These are phyloP conservation scores for Xylaria sp. DNA, from an alignment of 2,329 filamentous ascomycete species.

Conservation along the genomic window DNA sequence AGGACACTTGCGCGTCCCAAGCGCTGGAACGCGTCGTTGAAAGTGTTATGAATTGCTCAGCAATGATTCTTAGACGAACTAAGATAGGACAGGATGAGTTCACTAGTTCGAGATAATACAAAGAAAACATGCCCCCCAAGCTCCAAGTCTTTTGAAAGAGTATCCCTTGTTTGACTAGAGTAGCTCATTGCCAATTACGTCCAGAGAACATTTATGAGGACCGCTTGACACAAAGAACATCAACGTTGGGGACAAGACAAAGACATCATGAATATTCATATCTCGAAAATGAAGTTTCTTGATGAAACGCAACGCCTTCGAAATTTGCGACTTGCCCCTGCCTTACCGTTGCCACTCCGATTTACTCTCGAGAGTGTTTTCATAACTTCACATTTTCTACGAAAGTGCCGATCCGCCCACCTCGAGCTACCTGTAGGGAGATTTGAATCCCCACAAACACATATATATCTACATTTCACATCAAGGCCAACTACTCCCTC, in stretches of 20 bases:
- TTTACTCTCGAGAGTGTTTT: background rate
- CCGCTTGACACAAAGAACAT: background rate
- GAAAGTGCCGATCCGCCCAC: background rate
- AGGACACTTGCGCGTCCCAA: conserved; percentile 44
- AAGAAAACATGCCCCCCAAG: background rate
- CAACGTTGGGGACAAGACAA: background rate
- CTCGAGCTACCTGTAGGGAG: background rate
- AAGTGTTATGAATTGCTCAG: conserved; percentile 3
- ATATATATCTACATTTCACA: background rate
- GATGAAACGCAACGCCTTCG: background rate
- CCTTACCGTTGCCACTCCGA: background rate
- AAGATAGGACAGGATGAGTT: background rate
- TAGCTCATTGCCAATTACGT: background rate
- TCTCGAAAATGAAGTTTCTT: background rate
- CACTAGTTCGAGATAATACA: conserved; percentile 3
- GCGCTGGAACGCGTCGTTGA: conserved; percentile 45
- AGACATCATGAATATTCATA: background rate
- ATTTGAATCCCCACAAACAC: background rate
- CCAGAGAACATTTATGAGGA: background rate
- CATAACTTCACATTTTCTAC: background rate
- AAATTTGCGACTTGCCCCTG: background rate
- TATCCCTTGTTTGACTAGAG: background rate
- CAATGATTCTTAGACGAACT: conserved; percentile 5
- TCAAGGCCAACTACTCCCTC: background rate
- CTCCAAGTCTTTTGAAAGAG: background rate